Percentiles rank a stretch among this genome's conserved stretches.
phyloP scores from a whole-genome alignment of 2,329 filamentous ascomycete genomes.

The Penicillium sp. region DNA sequence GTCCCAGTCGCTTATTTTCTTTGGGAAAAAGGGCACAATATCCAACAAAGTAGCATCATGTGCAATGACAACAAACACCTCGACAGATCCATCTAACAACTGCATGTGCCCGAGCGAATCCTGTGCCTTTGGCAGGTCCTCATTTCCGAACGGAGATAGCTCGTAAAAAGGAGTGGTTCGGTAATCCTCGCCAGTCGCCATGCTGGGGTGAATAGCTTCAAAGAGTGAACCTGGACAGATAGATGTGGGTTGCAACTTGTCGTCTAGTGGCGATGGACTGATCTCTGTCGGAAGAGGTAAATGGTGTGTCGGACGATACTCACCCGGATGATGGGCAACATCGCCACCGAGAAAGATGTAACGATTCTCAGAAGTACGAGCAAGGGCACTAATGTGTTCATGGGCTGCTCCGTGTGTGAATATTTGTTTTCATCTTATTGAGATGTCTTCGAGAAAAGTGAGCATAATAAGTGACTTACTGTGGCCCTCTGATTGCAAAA shows the following conservation, averaged over 20 bases:
- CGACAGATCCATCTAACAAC: not conserved
- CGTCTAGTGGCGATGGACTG: not conserved
- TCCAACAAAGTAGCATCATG: slow-evolving; percentile 11
- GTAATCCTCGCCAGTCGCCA: not conserved
- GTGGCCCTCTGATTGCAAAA: slow-evolving; percentile 32
- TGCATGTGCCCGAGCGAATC: not conserved
- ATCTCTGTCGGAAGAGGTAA: not conserved
- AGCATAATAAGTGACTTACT: no score
- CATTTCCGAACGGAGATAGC: not conserved
- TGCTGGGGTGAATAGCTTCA: not conserved
- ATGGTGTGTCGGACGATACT: slow-evolving; percentile 36
- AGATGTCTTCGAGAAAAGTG: not conserved
- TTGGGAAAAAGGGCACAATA: slow-evolving; percentile 6
- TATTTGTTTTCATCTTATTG: not conserved
- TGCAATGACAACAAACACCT: slow-evolving; percentile 13
- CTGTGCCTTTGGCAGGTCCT: no score
- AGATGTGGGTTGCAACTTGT: not conserved
- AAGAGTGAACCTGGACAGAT: not conserved
- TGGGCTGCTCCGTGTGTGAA: not conserved
- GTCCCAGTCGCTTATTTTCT: slow-evolving; percentile 4
- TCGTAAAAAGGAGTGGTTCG: slow-evolving; percentile 3
- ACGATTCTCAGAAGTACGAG: slow-evolving; percentile 32
- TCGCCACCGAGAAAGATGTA: slow-evolving; percentile 18
- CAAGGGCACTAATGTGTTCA: slow-evolving; percentile 35
- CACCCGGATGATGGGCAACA: slow-evolving; percentile 39